Evolutionary conservation across 148 eudicot species (phyloP).

Genomic region (Simmondsia chinensis): DNA sequence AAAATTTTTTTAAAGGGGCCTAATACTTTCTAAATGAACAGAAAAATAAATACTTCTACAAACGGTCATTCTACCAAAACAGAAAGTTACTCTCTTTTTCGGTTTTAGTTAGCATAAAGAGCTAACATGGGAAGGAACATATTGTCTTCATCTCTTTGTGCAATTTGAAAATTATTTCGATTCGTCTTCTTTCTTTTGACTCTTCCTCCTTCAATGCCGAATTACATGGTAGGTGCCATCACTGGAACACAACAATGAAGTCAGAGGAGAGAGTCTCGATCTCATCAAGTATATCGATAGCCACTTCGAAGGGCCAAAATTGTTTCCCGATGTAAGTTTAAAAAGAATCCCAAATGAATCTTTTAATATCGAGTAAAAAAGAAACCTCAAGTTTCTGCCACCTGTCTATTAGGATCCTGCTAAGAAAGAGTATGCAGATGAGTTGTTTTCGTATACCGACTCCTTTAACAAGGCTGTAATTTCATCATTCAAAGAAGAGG

Average conservation of each 20-base stretch:
- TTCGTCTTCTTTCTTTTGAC: neutral
- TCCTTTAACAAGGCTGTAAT: conserved; percentile 46
- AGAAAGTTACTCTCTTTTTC: no score
- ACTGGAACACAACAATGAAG: conserved; percentile 70
- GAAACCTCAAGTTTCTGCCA: conserved; percentile 1
- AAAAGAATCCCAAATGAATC: neutral
- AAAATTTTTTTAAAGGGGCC: no score
- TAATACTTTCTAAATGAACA: no score
- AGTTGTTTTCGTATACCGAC: conserved; percentile 33
- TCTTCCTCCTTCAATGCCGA: neutral
- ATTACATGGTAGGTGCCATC: conserved; percentile 53
- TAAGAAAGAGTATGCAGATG: conserved; percentile 47
- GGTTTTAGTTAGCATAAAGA: no score
- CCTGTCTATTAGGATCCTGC: conserved; percentile 38
- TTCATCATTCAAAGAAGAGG: conserved; percentile 47
- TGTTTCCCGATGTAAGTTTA: conserved; percentile 46
- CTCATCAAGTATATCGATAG: conserved; percentile 52
- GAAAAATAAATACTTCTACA: no score
- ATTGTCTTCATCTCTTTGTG: no score
- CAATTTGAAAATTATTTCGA: neutral
- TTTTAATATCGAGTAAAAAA: neutral
- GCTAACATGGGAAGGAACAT: no score
- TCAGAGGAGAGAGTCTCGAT: conserved; percentile 77
- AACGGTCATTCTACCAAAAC: no score
- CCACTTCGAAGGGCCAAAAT: conserved; percentile 69